Evolutionary conservation across 768 basidiomycete genomes (phyloP), one percentile per base, ranked within the genome.

Genomic region (Phylloporus arenicola): DNA sequence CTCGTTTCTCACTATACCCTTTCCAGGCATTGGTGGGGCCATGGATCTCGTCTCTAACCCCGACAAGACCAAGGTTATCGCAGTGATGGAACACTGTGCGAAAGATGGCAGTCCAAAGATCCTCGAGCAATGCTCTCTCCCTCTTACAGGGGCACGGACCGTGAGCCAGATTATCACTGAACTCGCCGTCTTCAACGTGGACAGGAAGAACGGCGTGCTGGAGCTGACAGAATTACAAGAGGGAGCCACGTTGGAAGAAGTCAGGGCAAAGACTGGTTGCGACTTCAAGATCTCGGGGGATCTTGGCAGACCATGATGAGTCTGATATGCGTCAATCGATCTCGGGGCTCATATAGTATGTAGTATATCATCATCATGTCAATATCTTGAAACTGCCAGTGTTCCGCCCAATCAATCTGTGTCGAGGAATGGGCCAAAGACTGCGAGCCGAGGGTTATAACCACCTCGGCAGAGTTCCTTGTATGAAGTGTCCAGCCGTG

Each of bases 21-120:
- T 30, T 16, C 45, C 61, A 86, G 89, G 91, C 37, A 94, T 96
- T 64, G 94, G 94, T 12, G 94, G 93, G 45, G 93, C 93, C 11
- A 94, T 94, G 92, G 92, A 95, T 65, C 82, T 94, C 43, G 92
- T 92, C 50, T 95, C 93, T 51, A 96, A 95, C 71, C 94, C 93
- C 2, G 92, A 95, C 69, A 85, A 86, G 70, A 97, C 94, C 37
- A 94, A 87, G 69, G 86, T 93, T 53, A 89, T 95, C 49, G 91
- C 77, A 6, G 79, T 90, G 29, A 88, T 92, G 80, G 93, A 96
- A 61, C 93, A 95, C 70, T 81, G 82, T 62, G 86, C 90, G 40
- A 92, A 91, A 71, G 84, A 91, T 60, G 94, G 92, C 37, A 83
- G 82, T 57, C 86, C 87, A 31, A 97, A 97, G 75, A 86, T 97